Conservation (phyloP, 2,329 filamentous ascomycete species). For the Aspergillaceae sp. region DNA sequence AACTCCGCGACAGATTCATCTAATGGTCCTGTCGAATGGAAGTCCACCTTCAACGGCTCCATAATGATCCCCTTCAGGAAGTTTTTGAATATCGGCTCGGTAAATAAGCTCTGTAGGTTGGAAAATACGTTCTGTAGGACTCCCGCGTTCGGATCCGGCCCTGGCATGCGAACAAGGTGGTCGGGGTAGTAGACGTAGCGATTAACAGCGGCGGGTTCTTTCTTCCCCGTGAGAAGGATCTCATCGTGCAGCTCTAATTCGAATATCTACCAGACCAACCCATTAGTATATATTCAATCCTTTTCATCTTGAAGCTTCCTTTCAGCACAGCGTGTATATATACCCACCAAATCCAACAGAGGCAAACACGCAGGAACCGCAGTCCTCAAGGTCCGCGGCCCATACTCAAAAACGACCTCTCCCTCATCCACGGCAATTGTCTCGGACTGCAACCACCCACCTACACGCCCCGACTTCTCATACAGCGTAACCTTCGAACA, state of each 20-base stretch:
- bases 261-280: constrained; percentile 40
- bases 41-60: constrained; percentile 23
- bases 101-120: constrained; percentile 30
- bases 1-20: constrained; percentile 70
- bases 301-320: neutral
- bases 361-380: constrained; percentile 52
- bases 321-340: neutral
- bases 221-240: constrained; percentile 46
- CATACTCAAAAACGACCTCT: constrained; percentile 69
- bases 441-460: constrained; percentile 75
- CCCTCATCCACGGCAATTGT: constrained; percentile 50
- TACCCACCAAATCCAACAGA: constrained; percentile 60
- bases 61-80: constrained; percentile 26
- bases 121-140: constrained; percentile 20
- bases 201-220: constrained; percentile 47
- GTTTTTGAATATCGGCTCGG: constrained; percentile 51
- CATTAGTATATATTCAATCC: constrained; percentile 12
- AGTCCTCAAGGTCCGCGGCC: constrained; percentile 66
- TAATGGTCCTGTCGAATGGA: constrained; percentile 26
- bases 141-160: constrained; percentile 24
- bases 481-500: constrained; percentile 69
- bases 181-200: constrained; percentile 87
- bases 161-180: constrained; percentile 59
- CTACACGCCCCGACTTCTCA: constrained; percentile 60
- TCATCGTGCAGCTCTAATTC: constrained; percentile 50